A percentile compares a stretch with the other conserved stretches of the same genome.
These are phyloP conservation scores for Daldinia concentrica DNA, from an alignment of 495 filamentous ascomycete species.

Conservation along the genomic window DNA sequence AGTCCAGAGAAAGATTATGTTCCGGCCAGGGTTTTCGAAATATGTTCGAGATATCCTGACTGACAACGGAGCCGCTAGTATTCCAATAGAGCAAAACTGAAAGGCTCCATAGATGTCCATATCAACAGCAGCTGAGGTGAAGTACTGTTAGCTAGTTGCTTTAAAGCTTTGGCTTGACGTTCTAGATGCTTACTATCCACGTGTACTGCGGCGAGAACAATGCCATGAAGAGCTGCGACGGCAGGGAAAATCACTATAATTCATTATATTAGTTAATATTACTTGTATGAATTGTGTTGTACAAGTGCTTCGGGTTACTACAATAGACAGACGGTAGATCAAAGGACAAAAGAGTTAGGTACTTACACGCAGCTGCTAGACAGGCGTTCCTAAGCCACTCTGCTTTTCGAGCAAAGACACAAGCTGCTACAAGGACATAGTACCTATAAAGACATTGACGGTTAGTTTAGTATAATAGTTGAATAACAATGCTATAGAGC, in stretches of 20 bases:
- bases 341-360: not conserved
- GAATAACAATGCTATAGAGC: not conserved
- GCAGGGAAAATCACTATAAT: conserved; percentile 62
- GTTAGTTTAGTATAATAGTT: conserved; percentile 2
- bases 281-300: not conserved
- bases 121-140: conserved; percentile 62
- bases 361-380: conserved; percentile 62
- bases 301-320: not conserved
- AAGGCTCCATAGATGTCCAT: conserved; percentile 73
- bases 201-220: conserved; percentile 65
- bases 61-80: conserved; percentile 65
- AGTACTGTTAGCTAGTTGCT: conserved; percentile 10
- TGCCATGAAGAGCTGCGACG: conserved; percentile 66
- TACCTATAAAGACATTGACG: conserved; percentile 52
- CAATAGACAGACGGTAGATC: not conserved
- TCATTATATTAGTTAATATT: conserved; percentile 5
- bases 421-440: conserved; percentile 66
- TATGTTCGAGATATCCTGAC: conserved; percentile 66
- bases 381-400: conserved; percentile 68
- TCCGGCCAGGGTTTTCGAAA: conserved; percentile 67
- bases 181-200: conserved; percentile 55
- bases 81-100: conserved; percentile 69
- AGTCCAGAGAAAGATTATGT: conserved; percentile 70
- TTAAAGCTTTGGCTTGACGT: not conserved
- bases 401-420: conserved; percentile 63